phyloP scores from a whole-genome alignment of 495 filamentous ascomycete species.

The Cladorrhinum samala region DNA sequence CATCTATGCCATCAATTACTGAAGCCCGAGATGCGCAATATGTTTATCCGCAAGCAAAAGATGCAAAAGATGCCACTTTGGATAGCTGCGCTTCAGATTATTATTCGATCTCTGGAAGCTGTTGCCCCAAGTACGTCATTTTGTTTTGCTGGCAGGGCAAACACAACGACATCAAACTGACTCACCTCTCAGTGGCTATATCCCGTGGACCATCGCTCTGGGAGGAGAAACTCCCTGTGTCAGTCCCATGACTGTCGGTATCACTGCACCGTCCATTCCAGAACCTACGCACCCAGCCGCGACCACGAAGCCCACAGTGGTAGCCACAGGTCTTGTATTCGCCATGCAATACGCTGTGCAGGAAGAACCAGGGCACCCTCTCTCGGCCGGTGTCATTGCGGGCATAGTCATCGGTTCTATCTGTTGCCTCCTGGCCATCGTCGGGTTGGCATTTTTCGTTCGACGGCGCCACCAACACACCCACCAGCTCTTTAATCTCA shows the following conservation, averaged over 20 bases:
- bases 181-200: conserved; percentile 9
- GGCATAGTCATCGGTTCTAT: conserved; percentile 11
- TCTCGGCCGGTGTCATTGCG: conserved; percentile 14
- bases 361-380: background rate
- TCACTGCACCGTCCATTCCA: conserved; percentile 2
- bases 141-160: background rate
- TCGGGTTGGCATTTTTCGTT: conserved; percentile 5
- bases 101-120: conserved; percentile 14
- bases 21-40: background rate
- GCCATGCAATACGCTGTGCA: conserved; percentile 13
- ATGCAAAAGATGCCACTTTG: conserved; percentile 5
- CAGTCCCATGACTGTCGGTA: conserved; percentile 4
- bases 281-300: background rate
- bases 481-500: background rate
- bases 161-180: background rate
- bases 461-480: conserved; percentile 1
- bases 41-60: conserved; percentile 6
- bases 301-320: conserved; percentile 10
- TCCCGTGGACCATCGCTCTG: conserved; percentile 17
- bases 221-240: conserved; percentile 19
- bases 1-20: background rate
- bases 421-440: background rate
- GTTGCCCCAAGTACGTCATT: conserved; percentile 19
- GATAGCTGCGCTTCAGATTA: conserved; percentile 18
- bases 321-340: conserved; percentile 10